A percentile compares a stretch with the other conserved stretches of the same genome.
Evolutionary conservation across 495 filamentous ascomycete species (phyloP).

Genomic region (Lentithecium fluviatile): DNA sequence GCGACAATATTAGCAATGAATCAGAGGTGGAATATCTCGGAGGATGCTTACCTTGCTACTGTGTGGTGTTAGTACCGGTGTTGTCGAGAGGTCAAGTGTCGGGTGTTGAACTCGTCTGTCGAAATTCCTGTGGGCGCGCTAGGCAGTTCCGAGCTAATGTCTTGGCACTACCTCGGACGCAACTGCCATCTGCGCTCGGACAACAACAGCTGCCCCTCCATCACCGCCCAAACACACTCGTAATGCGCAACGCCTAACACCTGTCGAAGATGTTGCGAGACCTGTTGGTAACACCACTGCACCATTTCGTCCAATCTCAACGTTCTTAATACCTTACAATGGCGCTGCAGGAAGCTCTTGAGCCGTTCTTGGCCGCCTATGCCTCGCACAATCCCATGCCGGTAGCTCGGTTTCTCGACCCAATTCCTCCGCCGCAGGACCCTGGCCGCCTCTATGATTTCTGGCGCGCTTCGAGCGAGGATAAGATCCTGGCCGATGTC

Average conservation of each 20-base stretch:
- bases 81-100: constrained; percentile 8
- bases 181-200: too few species aligned
- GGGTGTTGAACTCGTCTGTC: constrained; percentile 43
- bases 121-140: constrained; percentile 47
- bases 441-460: constrained; percentile 61
- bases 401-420: constrained; percentile 69
- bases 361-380: constrained; percentile 62
- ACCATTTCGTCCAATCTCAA: not conserved
- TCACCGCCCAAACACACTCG: not conserved
- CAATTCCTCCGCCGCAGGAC: constrained; percentile 57
- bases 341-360: constrained; percentile 64
- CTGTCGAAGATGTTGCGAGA: not conserved
- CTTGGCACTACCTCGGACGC: not conserved
- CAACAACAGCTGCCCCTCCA: too few species aligned
- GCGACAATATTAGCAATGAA: constrained; percentile 26
- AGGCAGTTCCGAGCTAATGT: constrained; percentile 11
- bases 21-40: not conserved
- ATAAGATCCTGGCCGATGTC: constrained; percentile 56
- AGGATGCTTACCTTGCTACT: constrained; percentile 25
- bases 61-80: constrained; percentile 25
- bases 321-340: not conserved
- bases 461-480: constrained; percentile 58
- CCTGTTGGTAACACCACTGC: not conserved
- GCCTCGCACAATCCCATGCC: constrained; percentile 56
- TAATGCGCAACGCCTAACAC: not conserved